Evolutionary conservation across 805 yeast genomes (phyloP), one percentile per base, ranked within the genome.

Genomic region (Sugiyamaella chiloensis): DNA sequence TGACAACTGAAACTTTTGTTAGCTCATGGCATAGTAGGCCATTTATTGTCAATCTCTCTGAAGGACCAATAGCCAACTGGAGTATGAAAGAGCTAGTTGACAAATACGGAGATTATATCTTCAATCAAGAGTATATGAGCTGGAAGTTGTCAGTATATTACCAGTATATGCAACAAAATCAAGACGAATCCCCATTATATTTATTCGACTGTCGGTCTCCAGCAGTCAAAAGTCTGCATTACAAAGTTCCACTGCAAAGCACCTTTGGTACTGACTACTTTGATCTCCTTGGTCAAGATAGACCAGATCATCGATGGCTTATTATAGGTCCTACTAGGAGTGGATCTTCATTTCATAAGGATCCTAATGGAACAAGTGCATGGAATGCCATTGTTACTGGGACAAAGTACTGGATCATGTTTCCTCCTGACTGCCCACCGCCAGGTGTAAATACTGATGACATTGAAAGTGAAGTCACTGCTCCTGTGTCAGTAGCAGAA

Each of bases 261-360:
- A 67, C 77, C 0, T 83, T 85, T 57, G 68, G 73, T 24, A 58
- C 71, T 14, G 95, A 87, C 62, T 72, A 76, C 40, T 87, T 87
- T 64, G 73, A 71, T 20, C 62, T 80, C n/a, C 76, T 84, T 48
- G 70, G 67, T 12, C 52, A 57, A 6, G 58, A 63, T 55, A 56
- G 96, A 42, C 97, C 97, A 1, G 96, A 89, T 64, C 84, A 85
- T 62, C 77, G 91, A n/a, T 89, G 97, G 97, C 68, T 89, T 19
- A 90, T 90, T 40, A 75, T 85, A 5, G 97, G 97, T 0, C 89
- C 95, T 1, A 71, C 69, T 17, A 66, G 95, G 42, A 80, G 88
- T 5, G 97, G 96, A 0, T 86, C 95, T 0, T 85, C 95, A 0
- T 89, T 88, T 64, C 97, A 89, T 64, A 89, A 90, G 58, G 97